Evolutionary conservation across 257 asterid genomes (phyloP).

Genomic region (Primulina huaijiensis): DNA sequence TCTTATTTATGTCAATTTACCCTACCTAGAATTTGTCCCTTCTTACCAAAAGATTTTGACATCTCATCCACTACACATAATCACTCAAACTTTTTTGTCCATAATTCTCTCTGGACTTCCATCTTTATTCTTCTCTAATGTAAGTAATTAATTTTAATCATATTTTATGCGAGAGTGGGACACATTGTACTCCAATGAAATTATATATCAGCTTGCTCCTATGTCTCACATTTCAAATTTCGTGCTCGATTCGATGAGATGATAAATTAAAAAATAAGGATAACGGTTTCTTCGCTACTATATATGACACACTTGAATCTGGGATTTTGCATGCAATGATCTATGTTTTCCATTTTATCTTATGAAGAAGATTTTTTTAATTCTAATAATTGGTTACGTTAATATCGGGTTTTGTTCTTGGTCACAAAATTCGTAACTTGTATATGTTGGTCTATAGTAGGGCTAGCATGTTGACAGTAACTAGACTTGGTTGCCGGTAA

Average conservation of each 20-base stretch:
- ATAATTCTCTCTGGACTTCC: not conserved
- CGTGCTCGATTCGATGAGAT: not conserved
- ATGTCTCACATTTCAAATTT: not conserved
- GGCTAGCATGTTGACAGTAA: not conserved
- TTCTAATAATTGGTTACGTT: no score
- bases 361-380: not conserved
- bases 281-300: no score
- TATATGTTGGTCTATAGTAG: not conserved
- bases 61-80: not conserved
- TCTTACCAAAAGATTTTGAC: constrained; percentile 13
- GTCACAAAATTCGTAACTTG: not conserved
- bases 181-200: not conserved
- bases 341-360: not conserved
- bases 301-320: not conserved
- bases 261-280: no score
- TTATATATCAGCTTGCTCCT: no score
- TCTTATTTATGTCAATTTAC: not conserved
- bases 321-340: not conserved
- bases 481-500: constrained; percentile 5
- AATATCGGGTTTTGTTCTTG: not conserved
- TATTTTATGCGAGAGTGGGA: not conserved
- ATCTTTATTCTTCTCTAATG: not conserved
- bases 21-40: not conserved
- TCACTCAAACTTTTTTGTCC: not conserved
- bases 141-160: not conserved